Percentiles rank a stretch among this genome's conserved stretches.
phyloP scores from a whole-genome alignment of 306 rosid genomes.

The Lathyrus oleraceus region DNA sequence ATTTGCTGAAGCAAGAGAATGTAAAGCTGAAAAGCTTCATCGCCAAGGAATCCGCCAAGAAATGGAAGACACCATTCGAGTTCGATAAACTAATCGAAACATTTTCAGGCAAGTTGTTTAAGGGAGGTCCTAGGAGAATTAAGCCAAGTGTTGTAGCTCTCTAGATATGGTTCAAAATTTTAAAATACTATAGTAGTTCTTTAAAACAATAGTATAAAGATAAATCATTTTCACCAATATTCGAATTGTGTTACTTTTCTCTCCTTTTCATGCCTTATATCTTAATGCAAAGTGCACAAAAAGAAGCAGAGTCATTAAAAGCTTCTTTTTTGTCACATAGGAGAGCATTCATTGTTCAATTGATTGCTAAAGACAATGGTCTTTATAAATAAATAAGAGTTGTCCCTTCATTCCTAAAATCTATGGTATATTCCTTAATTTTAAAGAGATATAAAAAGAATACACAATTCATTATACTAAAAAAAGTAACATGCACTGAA shows the following conservation, averaged over 20 bases:
- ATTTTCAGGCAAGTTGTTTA: slow-evolving; percentile 50
- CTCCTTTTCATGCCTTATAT: slow-evolving; percentile 17
- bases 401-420: background rate
- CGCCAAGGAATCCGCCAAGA: slow-evolving; percentile 42
- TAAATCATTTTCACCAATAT: slow-evolving; percentile 12
- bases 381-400: background rate
- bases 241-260: slow-evolving; percentile 13
- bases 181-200: slow-evolving; percentile 19
- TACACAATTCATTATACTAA: background rate
- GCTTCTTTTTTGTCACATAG: slow-evolving; percentile 30
- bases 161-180: slow-evolving; percentile 42
- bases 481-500: slow-evolving; percentile 9
- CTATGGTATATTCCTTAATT: slow-evolving; percentile 7
- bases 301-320: slow-evolving; percentile 28
- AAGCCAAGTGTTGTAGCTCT: slow-evolving; percentile 57
- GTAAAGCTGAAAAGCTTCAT: slow-evolving; percentile 54
- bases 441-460: background rate
- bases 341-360: slow-evolving; percentile 18
- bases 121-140: slow-evolving; percentile 36
- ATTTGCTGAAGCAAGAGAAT: slow-evolving; percentile 72
- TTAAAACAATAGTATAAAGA: slow-evolving; percentile 30
- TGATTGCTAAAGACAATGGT: slow-evolving; percentile 29
- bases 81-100: slow-evolving; percentile 49
- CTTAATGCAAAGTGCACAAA: slow-evolving; percentile 32
- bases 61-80: slow-evolving; percentile 54